Base-by-base conservation (phyloP, 495 filamentous ascomycete species). In the Neurospora discreta region DNA sequence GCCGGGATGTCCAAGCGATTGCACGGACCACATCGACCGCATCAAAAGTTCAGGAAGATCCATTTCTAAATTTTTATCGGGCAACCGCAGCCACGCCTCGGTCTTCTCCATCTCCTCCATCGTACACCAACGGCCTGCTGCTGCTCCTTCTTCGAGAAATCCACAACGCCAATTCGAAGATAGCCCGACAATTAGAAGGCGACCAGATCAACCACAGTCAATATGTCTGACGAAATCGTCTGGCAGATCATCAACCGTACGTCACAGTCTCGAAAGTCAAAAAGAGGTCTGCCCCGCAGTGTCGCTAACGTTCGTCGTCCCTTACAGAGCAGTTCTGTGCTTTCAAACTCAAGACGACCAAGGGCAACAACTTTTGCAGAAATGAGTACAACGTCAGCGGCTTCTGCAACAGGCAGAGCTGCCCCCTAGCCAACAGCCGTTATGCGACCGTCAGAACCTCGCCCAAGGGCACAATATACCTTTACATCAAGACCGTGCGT, bases 351-450 rank as follows among this genome's bases (percentile, higher is more conserved):
- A 98, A 98, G 84, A 97, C 93, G 9, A 93, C 93, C 26, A 98
- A 97, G 83, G 89, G 90, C 39, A 90, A 95, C 80, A 97, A 89
- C 77, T 99, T 98, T 83, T 99, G 95, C 97, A 82, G 94, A 97
- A 88, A 93, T 95, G 88, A 97, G 73, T 80, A 80, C 72, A 67
- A 88, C 77, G 92, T 97, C 76, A 97, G 90, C 60, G 95, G 96
- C 74, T 88, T 98, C 69, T 99, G 96, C 88, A 96, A 94, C 81
- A 88, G 93, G 68, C 94, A 97, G 80, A 93, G 93, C 70, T 98
- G 95, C 81, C 95, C 95, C 26, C 90, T 99, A 69, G 95, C 95
- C 75, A 99, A 98, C 73, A 92, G 89, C 70, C 92, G 94, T 33
- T 99, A 99, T 85, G 96, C 95, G 58, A 98, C 95, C 18, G 88